A percentile compares a stretch with the other conserved stretches of the same genome.
These are phyloP conservation scores for Haplosporangium sp. DNA, from an alignment of 371 early-diverging fungal species.

Conservation along the genomic window DNA sequence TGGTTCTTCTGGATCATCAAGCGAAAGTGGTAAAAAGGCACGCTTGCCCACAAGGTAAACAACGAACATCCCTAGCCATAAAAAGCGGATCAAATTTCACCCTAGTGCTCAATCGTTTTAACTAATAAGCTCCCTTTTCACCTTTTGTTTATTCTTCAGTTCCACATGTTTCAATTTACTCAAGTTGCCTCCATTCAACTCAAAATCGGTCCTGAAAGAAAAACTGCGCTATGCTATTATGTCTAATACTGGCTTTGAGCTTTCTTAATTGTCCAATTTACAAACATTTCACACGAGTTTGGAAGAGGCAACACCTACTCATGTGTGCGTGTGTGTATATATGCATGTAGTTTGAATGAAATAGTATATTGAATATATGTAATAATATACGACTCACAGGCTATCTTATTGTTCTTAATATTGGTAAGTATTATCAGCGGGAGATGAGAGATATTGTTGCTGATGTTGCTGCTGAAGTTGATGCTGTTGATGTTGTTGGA, in stretches of 20 bases:
- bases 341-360: not conserved
- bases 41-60: slow-evolving; percentile 67
- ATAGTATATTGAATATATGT: not conserved
- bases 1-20: slow-evolving; percentile 41
- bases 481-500: slow-evolving; percentile 15
- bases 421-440: slow-evolving; percentile 28
- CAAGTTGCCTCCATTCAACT: slow-evolving; percentile 83
- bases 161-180: slow-evolving; percentile 89
- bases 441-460: slow-evolving; percentile 23
- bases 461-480: slow-evolving; percentile 23
- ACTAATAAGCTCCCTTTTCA: not conserved
- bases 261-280: slow-evolving; percentile 20
- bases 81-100: not conserved
- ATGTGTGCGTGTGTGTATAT: not conserved
- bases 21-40: slow-evolving; percentile 58
- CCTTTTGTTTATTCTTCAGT: slow-evolving; percentile 4
- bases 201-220: slow-evolving; percentile 65
- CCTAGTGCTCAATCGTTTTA: not conserved
- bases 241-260: slow-evolving; percentile 67
- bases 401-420: slow-evolving; percentile 22
- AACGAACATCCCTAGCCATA: not conserved
- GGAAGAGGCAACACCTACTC: too few relatives aligned
- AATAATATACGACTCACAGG: not conserved
- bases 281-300: not conserved
- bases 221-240: slow-evolving; percentile 67